phyloP scores from a whole-genome alignment of 2,329 filamentous ascomycete genomes.

The Zymoseptoria ardabiliae region DNA sequence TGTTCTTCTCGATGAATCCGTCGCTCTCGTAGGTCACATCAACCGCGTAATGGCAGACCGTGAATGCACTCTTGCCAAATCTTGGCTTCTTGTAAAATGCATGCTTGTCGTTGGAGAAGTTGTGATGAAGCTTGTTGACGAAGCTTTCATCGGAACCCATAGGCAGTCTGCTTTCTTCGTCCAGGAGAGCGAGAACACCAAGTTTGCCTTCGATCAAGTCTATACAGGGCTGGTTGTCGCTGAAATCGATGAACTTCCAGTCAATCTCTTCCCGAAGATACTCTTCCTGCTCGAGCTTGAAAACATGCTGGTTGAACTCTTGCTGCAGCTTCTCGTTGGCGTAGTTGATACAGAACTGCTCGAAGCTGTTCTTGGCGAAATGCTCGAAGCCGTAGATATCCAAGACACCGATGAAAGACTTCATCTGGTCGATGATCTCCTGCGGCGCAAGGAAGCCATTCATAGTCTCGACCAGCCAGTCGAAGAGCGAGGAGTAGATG shows the following conservation, averaged over 20 bases:
- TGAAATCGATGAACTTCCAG: conserved; percentile 99
- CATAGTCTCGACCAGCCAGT: conserved; percentile 98
- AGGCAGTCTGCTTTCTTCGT: conserved; percentile 91
- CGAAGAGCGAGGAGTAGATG: conserved; percentile 95
- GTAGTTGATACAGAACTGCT: conserved; percentile 99
- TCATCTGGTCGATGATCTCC: conserved; percentile 72
- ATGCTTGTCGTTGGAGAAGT: conserved; percentile 83
- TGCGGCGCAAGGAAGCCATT: conserved; percentile 86
- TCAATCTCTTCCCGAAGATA: conserved; percentile 94
- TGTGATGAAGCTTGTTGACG: conserved; percentile 90
- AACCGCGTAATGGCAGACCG: conserved; percentile 94
- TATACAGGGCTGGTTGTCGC: conserved; percentile 98
- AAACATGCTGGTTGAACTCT: conserved; percentile 98
- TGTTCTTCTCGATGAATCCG: conserved; percentile 98
- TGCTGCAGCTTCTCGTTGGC: conserved; percentile 99
- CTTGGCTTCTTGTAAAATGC: conserved; percentile 98
- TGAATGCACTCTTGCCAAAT: conserved; percentile 95
- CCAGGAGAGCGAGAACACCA: conserved; percentile 81
- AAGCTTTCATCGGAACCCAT: conserved; percentile 98
- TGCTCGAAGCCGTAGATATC: conserved; percentile 99
- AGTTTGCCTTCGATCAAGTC: conserved; percentile 96
- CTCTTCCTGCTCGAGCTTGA: conserved; percentile 98
- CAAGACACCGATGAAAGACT: conserved; percentile 91
- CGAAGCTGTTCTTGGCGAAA: conserved; percentile 98
- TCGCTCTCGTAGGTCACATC: conserved; percentile 99